Base-by-base conservation (phyloP, 1,284 basidiomycete genomes). In the Termitomyces sp. region DNA sequence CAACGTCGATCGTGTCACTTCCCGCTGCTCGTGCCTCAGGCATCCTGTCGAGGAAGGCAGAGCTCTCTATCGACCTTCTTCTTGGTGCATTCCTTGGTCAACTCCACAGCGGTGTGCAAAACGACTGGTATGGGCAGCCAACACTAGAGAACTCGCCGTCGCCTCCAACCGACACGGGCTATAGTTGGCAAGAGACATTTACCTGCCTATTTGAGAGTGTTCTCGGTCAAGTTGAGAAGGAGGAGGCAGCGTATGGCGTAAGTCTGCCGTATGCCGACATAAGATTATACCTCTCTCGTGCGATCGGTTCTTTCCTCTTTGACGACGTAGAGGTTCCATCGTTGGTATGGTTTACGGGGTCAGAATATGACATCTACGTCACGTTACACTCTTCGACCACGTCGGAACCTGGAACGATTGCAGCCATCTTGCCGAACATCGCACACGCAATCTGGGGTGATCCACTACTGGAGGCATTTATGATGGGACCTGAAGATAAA, bases 131-230 rank as follows among this genome's bases (percentile, higher is more conserved):
- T 62, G 87, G 87, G 1, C 61, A 75, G 2, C 82, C 83, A 10
- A 53, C 44, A 13, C 61, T 65, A 26, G 56, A 39, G 17, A 44
- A 56, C 24, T 47, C 52, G 17, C 49, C 36, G 12, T 48, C 36
- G 55, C 55, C 17, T 58, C 62, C 40, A 55, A 62, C 5, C 50
- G 56, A 3, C 62, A 70, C 2, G 64, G 73, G 53, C 40, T 86
- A 83, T 64, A 82, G 77, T 65, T 89, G 86, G 87, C 84, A 88
- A 67, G 85, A 86, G 62, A 80, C 82, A 0, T 89, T 89, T 65
- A 80, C 81, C 5, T 54, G 67, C 3, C 69, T 81, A 5, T 68
- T 89, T 47, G 87, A 89, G 58, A 69, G 70, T 2, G 67, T 83
- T 13, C 67, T 89, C n/a, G 64, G 67, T 17, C 64, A 65, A 3